Conservation (phyloP, 2,329 filamentous ascomycete genomes). For the Aureobasidium uvarum region DNA sequence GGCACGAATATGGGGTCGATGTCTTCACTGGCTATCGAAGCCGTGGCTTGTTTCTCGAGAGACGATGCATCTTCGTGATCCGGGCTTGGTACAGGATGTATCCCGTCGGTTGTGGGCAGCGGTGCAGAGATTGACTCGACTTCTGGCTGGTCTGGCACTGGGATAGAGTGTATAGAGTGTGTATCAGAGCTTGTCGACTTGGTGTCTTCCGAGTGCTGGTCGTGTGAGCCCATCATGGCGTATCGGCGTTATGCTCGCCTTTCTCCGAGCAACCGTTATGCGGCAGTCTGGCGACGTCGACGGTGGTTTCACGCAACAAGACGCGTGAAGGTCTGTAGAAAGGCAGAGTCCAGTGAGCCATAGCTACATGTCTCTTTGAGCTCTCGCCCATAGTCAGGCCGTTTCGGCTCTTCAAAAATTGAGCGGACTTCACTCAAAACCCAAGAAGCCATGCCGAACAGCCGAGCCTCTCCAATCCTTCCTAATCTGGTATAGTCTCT, state of each 20-base stretch:
- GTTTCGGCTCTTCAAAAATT: background rate
- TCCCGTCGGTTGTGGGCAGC: conserved; percentile 7
- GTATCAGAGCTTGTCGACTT: conserved; percentile 1
- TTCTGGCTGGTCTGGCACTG: conserved; percentile 4
- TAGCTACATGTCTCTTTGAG: background rate
- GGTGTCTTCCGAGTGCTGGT: conserved; percentile 4
- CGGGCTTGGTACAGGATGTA: background rate
- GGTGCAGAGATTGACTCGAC: conserved; percentile 12
- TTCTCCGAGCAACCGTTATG: background rate
- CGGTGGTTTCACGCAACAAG: background rate
- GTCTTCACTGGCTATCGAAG: conserved; percentile 18
- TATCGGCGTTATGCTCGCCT: conserved; percentile 6
- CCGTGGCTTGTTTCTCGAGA: conserved; percentile 3
- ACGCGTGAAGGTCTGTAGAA: background rate
- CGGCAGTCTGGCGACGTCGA: background rate
- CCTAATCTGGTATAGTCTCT: background rate
- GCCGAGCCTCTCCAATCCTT: background rate
- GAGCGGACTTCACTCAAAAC: conserved; percentile 5
- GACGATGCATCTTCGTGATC: background rate
- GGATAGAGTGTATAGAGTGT: background rate
- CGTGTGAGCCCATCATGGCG: conserved; percentile 13
- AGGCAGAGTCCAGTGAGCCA: background rate
- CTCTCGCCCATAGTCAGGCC: conserved; percentile 9
- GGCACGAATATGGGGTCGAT: conserved; percentile 48
- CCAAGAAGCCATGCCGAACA: conserved; percentile 6